Percentiles rank a stretch among this genome's conserved stretches.
Conservation (phyloP, 108 stramenopile genomes). For the Fragilaria crotonensis region DNA sequence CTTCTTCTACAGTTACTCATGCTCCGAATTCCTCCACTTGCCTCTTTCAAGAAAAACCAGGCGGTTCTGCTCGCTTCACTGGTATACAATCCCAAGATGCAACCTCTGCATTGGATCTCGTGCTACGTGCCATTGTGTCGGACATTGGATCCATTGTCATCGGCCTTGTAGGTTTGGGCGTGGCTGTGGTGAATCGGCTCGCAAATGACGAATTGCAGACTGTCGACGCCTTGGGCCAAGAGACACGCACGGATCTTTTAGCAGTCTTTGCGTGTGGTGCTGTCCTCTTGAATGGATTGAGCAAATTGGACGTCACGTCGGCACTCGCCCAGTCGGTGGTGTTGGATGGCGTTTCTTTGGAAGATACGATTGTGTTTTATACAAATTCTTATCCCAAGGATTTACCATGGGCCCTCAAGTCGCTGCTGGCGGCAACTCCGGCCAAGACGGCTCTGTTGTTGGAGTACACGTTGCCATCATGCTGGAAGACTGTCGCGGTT, state of each 20-base stretch:
- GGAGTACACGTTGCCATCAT: slow-evolving; percentile 2
- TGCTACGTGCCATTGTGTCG: slow-evolving; percentile 37
- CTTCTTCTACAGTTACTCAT: too few species aligned
- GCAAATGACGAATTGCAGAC: slow-evolving; percentile 12
- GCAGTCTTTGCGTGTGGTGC: slow-evolving; percentile 75
- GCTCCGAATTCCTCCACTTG: too few species aligned
- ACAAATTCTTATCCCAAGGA: slow-evolving; percentile 13
- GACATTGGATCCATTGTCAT: slow-evolving; percentile 60
- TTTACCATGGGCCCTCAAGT: slow-evolving; percentile 47
- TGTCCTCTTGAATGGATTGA: slow-evolving; percentile 73
- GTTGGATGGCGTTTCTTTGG: slow-evolving; percentile 43
- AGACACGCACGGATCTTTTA: slow-evolving; percentile 54
- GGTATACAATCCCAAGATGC: not conserved
- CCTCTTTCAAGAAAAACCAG: too few species aligned
- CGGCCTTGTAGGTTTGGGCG: slow-evolving; percentile 47
- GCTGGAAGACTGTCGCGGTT: slow-evolving; percentile 45
- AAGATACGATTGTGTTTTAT: slow-evolving; percentile 20
- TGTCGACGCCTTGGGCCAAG: slow-evolving; percentile 22
- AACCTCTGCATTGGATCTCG: slow-evolving; percentile 21
- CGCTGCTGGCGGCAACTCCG: slow-evolving; percentile 56
- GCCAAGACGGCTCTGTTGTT: slow-evolving; percentile 61
- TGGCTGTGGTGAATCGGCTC: slow-evolving; percentile 47
- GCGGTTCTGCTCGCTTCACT: not conserved
- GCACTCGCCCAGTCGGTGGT: slow-evolving; percentile 58
- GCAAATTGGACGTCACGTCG: slow-evolving; percentile 66